phyloP scores from a whole-genome alignment of 805 yeast species.

The Candida vaughaniae region DNA sequence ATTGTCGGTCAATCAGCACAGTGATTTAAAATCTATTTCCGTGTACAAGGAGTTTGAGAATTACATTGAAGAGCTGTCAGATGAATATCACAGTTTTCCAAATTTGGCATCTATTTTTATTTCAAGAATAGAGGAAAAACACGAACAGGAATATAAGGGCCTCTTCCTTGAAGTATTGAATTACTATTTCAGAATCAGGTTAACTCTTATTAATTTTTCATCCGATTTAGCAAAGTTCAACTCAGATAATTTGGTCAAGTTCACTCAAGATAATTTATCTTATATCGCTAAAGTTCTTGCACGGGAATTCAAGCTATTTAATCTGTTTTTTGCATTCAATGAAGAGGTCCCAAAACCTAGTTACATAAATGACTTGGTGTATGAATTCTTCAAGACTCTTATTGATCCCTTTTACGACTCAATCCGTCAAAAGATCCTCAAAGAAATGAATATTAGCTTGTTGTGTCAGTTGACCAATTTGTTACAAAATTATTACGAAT shows the following conservation, averaged over 20 bases:
- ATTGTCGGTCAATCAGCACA: constrained; percentile 10
- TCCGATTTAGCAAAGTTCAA: constrained; percentile 28
- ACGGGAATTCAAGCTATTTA: constrained; percentile 62
- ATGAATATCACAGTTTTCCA: constrained; percentile 23
- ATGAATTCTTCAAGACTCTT: constrained; percentile 59
- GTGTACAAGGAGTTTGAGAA: constrained; percentile 59
- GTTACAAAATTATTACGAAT: constrained; percentile 64
- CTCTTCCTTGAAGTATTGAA: constrained; percentile 62
- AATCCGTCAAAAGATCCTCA: constrained; percentile 62
- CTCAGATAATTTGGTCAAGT: constrained; percentile 48
- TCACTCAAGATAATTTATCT: constrained; percentile 61
- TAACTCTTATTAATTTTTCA: constrained; percentile 41
- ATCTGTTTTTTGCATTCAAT: constrained; percentile 45
- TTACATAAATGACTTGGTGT: constrained; percentile 32
- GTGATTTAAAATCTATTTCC: constrained; percentile 39
- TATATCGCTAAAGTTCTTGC: constrained; percentile 58
- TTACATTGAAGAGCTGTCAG: constrained; percentile 17
- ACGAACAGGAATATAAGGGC: constrained; percentile 56
- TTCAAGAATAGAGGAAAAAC: constrained; percentile 34
- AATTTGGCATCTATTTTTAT: constrained; percentile 36
- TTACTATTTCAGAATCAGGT: constrained; percentile 61
- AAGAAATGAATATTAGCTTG: constrained; percentile 64
- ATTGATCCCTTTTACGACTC: constrained; percentile 78
- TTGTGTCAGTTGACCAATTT: constrained; percentile 76
- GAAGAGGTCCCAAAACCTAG: constrained; percentile 12